A percentile compares a stretch with the other conserved stretches of the same genome.
Evolutionary conservation across 768 basidiomycete genomes (phyloP).

Genomic region (Podaxis sp.): DNA sequence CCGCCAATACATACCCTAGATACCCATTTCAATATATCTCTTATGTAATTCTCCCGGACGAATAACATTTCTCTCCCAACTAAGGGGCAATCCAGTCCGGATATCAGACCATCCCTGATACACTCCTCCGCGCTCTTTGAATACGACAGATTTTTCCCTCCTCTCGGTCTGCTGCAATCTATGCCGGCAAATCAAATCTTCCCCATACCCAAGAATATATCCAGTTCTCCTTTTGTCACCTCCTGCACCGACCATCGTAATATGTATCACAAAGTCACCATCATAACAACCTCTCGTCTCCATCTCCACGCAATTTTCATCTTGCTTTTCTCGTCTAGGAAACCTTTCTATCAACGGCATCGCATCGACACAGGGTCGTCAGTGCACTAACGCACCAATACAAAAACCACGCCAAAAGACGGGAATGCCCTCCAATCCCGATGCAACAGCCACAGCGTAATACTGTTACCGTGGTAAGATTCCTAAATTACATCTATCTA

Average conservation of each 20-base stretch:
- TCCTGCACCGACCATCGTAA: not conserved
- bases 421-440: not conserved
- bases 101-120: not conserved
- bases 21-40: not conserved
- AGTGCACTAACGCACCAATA: not conserved
- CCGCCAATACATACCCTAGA: not conserved
- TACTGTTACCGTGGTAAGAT: not conserved
- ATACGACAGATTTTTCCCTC: not conserved
- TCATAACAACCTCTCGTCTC: not conserved
- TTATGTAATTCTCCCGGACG: not conserved
- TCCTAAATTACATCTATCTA: not conserved
- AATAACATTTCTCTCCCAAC: not conserved
- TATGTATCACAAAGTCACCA: no score
- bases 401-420: not conserved
- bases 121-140: not conserved
- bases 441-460: not conserved
- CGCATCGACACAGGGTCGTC: not conserved
- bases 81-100: not conserved
- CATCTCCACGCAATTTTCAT: not conserved
- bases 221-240: not conserved
- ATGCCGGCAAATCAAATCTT: constrained; percentile 3
- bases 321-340: not conserved
- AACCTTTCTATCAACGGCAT: not conserved
- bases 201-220: not conserved
- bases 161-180: not conserved